Evolutionary conservation across 169 alveolate genomes (phyloP).

Genomic region (Ichthyophthirius multifiliis): DNA sequence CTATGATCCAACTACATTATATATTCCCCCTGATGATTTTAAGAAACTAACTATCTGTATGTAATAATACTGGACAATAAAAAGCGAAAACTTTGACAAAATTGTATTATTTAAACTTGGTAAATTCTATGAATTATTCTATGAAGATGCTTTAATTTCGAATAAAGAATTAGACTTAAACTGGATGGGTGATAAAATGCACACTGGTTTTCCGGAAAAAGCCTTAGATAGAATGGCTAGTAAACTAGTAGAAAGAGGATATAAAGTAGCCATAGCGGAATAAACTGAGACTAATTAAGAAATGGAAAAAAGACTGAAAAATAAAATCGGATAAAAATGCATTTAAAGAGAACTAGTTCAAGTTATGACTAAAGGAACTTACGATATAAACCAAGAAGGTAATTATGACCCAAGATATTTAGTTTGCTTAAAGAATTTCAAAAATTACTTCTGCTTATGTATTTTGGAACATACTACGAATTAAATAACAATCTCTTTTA

Average conservation of each 20-base stretch:
- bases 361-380: conserved; percentile 94
- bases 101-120: conserved; percentile 97
- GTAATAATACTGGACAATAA: conserved; percentile 97
- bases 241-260: conserved; percentile 92
- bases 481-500: conserved; percentile 74
- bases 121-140: conserved; percentile 78
- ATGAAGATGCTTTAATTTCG: conserved; percentile 95
- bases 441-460: conserved; percentile 79
- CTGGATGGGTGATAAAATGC: conserved; percentile 98
- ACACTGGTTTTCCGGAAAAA: conserved; percentile 99
- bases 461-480: conserved; percentile 86
- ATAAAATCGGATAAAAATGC: conserved; percentile 70
- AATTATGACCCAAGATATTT: conserved; percentile 66
- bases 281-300: conserved; percentile 98
- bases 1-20: conserved; percentile 93
- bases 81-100: conserved; percentile 94
- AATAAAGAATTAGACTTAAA: conserved; percentile 92
- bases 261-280: conserved; percentile 97
- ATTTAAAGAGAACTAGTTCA: conserved; percentile 92
- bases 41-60: conserved; percentile 96
- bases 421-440: conserved; percentile 47
- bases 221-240: conserved; percentile 92
- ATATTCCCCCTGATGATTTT: conserved; percentile 90
- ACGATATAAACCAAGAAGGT: conserved; percentile 41
- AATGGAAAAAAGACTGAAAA: conserved; percentile 84